Conservation (phyloP, 139 green algal species). For the Coccomyxa sp. region DNA sequence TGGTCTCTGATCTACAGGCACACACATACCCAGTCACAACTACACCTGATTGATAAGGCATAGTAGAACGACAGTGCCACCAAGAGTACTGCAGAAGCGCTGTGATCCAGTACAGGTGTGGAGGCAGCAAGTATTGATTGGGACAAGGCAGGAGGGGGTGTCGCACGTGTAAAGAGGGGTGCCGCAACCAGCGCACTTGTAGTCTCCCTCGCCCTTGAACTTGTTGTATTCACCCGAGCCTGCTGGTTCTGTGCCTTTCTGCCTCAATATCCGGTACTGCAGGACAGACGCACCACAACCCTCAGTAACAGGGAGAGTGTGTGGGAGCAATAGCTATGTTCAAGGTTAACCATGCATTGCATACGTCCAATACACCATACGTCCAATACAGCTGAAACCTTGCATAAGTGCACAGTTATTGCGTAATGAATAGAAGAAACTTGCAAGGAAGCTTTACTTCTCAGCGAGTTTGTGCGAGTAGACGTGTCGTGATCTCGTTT, state of each 20-base stretch:
- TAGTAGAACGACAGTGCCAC: neutral
- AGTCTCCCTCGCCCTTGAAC: conserved; percentile 73
- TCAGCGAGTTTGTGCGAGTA: too few species aligned
- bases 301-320: neutral
- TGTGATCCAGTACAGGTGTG: neutral
- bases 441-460: too few species aligned
- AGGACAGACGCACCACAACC: neutral
- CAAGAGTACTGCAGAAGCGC: neutral
- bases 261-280: conserved; percentile 82
- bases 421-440: too few species aligned
- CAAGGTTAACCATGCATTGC: neutral
- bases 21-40: neutral
- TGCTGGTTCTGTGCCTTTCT: conserved; percentile 89
- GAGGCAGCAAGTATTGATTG: neutral
- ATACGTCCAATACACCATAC: too few species aligned
- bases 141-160: neutral
- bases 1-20: conserved; percentile 69
- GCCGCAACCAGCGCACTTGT: conserved; percentile 79
- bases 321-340: neutral
- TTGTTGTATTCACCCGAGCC: conserved; percentile 81
- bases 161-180: conserved; percentile 64
- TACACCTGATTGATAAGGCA: neutral
- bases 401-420: neutral
- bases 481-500: too few species aligned
- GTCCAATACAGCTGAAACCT: neutral